Percentiles rank a stretch among this genome's conserved stretches.
phyloP scores from a whole-genome alignment of 495 filamentous ascomycete species.

The Neurospora tetrasperma region DNA sequence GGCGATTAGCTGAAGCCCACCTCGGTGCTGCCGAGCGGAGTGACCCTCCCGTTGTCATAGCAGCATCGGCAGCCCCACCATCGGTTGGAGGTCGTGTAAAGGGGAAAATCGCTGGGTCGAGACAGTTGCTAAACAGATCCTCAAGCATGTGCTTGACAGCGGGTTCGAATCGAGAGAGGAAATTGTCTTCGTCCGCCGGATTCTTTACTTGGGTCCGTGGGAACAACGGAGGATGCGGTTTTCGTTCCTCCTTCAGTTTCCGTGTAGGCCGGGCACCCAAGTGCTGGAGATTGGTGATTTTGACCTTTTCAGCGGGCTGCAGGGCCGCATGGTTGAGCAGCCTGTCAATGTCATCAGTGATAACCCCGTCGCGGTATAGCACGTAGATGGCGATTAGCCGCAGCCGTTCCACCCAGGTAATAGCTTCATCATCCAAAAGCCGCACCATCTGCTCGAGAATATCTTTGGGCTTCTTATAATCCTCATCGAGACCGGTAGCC shows the following conservation, averaged over 20 bases:
- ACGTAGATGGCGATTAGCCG: conserved; percentile 78
- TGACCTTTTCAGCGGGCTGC: conserved; percentile 55
- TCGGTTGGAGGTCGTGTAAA: conserved; percentile 57
- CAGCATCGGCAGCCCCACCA: conserved; percentile 45
- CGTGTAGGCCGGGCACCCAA: conserved; percentile 70
- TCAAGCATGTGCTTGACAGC: conserved; percentile 75
- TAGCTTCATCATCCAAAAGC: conserved; percentile 68
- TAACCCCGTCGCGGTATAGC: conserved; percentile 78
- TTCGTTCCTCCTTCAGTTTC: conserved; percentile 64
- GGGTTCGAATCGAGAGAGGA: conserved; percentile 58
- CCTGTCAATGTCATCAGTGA: conserved; percentile 74
- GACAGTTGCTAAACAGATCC: conserved; percentile 49
- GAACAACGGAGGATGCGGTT: conserved; percentile 56
- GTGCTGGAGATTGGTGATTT: conserved; percentile 65
- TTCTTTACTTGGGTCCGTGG: conserved; percentile 42
- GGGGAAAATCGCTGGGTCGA: conserved; percentile 68
- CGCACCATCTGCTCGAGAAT: conserved; percentile 77
- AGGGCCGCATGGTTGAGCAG: conserved; percentile 77
- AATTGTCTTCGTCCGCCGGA: conserved; percentile 49
- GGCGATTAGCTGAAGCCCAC: conserved; percentile 75
- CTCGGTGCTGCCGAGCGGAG: conserved; percentile 82
- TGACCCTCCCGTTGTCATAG: conserved; percentile 54
- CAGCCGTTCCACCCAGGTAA: conserved; percentile 61
- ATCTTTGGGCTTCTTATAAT: conserved; percentile 82
- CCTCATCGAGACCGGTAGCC: conserved; percentile 88